Conservation (phyloP, 2,329 filamentous ascomycete genomes). For the Scedosporium aurantiacum region DNA sequence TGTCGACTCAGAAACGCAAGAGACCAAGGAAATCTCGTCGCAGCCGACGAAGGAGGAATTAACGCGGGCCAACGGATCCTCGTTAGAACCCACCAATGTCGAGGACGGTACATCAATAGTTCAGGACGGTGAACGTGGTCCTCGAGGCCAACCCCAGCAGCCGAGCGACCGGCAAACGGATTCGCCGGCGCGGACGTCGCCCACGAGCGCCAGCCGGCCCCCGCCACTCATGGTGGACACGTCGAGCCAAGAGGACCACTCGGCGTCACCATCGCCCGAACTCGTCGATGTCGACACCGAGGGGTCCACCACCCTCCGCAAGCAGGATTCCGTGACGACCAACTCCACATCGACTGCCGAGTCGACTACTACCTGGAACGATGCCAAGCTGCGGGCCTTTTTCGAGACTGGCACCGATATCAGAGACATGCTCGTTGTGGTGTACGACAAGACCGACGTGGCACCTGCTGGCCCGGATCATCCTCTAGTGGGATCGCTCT, state of each 20-base stretch:
- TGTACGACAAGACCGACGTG: slow-evolving; percentile 84
- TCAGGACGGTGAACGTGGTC: background rate
- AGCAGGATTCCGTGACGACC: slow-evolving; percentile 38
- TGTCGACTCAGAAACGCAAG: slow-evolving; percentile 41
- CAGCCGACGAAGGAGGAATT: slow-evolving; percentile 11
- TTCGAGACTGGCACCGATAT: slow-evolving; percentile 79
- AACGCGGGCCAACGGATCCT: slow-evolving; percentile 16
- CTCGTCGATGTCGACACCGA: slow-evolving; percentile 36
- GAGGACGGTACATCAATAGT: background rate
- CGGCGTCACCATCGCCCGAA: slow-evolving; percentile 56
- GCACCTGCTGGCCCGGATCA: slow-evolving; percentile 73
- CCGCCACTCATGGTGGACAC: slow-evolving; percentile 60
- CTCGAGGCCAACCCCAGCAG: background rate
- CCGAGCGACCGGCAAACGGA: slow-evolving; percentile 30
- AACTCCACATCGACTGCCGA: slow-evolving; percentile 5
- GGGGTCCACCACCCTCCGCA: slow-evolving; percentile 25
- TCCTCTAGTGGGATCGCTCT: slow-evolving; percentile 69
- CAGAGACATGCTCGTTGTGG: slow-evolving; percentile 77
- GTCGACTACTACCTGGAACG: slow-evolving; percentile 65
- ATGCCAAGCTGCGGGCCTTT: slow-evolving; percentile 74
- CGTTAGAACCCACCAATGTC: slow-evolving; percentile 17
- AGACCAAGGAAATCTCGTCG: slow-evolving; percentile 16
- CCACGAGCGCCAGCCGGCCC: slow-evolving; percentile 39
- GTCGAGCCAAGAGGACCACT: slow-evolving; percentile 57
- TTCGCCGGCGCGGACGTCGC: slow-evolving; percentile 58